Percentiles rank a stretch among this genome's conserved stretches.
phyloP scores from a whole-genome alignment of 805 yeast species.

The Nakazawaea anatomiae region DNA sequence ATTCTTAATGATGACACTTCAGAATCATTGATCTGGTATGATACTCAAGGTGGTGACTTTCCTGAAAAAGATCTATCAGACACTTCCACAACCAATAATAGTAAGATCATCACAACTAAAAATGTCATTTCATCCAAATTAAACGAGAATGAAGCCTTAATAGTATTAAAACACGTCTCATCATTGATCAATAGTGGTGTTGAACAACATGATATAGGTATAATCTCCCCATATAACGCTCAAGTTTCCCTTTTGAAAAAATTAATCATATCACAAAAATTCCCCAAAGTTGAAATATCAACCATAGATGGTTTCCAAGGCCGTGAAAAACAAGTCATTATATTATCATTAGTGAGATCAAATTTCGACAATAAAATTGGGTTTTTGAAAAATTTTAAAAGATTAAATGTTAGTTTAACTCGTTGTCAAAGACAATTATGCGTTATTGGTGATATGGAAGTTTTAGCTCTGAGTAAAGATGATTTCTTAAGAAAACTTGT shows the following conservation, averaged over 20 bases:
- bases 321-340: constrained; percentile 83
- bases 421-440: constrained; percentile 82
- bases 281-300: constrained; percentile 61
- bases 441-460: constrained; percentile 81
- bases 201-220: constrained; percentile 55
- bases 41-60: constrained; percentile 86
- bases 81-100: background rate
- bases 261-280: constrained; percentile 24
- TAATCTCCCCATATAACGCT: constrained; percentile 87
- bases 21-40: constrained; percentile 71
- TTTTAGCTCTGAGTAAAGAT: constrained; percentile 39
- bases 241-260: constrained; percentile 65
- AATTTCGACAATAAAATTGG: constrained; percentile 72
- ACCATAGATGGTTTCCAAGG: constrained; percentile 98
- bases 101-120: constrained; percentile 9
- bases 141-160: constrained; percentile 69
- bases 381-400: constrained; percentile 68
- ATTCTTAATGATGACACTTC: constrained; percentile 48
- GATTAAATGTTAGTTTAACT: constrained; percentile 92
- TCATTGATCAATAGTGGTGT: constrained; percentile 50
- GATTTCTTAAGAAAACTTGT: constrained; percentile 61
- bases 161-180: constrained; percentile 54
- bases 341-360: constrained; percentile 76
- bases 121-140: constrained; percentile 47
- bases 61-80: constrained; percentile 49